These are phyloP conservation scores for Trebouxia sp. DNA, from an alignment of 139 green algal genomes.

Conservation along the genomic window DNA sequence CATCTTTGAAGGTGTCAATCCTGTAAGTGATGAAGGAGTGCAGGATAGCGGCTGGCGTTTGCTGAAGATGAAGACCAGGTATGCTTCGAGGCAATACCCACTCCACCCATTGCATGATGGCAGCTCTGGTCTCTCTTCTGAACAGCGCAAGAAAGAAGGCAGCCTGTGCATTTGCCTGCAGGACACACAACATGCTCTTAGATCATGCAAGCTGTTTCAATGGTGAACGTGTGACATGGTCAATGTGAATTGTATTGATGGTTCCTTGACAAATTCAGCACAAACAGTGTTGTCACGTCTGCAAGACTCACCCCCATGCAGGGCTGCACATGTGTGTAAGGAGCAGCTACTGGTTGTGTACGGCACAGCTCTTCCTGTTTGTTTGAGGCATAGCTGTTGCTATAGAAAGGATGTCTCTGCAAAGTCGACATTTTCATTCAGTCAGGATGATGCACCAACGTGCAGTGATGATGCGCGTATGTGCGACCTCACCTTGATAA, in stretches of 20 bases:
- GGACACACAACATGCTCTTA: no score
- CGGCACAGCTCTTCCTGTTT: no score
- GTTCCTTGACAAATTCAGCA: neutral
- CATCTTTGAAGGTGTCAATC: constrained; percentile 73
- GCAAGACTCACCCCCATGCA: neutral
- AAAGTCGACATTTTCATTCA: no score
- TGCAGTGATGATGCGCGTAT: no score
- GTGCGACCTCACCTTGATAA: no score
- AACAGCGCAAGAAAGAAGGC: constrained; percentile 74
- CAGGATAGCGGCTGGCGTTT: constrained; percentile 43
- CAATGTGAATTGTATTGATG: neutral
- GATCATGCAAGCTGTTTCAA: neutral
- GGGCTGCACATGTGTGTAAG: no score
- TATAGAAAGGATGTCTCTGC: no score
- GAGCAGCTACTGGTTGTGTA: no score
- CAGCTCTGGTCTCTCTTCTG: constrained; percentile 55
- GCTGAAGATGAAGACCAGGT: constrained; percentile 33
- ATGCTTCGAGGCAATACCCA: constrained; percentile 50
- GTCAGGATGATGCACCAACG: no score
- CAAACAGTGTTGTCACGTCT: neutral
- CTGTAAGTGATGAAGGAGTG: constrained; percentile 57
- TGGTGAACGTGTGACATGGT: neutral
- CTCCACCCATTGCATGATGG: constrained; percentile 52
- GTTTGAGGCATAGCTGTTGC: no score
- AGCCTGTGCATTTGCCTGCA: constrained; percentile 38